Percentiles rank a stretch among this genome's conserved stretches.
Conservation (phyloP, 2,329 filamentous ascomycete species). For the Aotearoamyces nothofagi region DNA sequence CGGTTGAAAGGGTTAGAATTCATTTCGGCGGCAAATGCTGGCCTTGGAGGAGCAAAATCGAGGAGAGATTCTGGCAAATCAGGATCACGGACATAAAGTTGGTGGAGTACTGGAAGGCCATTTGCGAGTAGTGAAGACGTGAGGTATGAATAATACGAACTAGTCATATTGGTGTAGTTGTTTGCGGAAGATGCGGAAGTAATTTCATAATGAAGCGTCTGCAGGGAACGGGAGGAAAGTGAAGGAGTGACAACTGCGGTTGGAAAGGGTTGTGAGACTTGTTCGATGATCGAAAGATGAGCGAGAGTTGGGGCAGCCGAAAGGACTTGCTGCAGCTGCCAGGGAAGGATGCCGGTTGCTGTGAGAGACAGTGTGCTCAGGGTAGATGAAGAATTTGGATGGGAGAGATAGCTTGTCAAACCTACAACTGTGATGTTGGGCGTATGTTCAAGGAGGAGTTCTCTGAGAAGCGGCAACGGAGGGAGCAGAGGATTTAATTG, state of each 20-base stretch:
- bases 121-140: constrained; percentile 67
- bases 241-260: constrained; percentile 38
- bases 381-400: constrained; percentile 36
- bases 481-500: constrained; percentile 46
- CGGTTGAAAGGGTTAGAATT: constrained; percentile 7
- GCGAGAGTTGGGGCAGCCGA: constrained; percentile 24
- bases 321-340: constrained; percentile 26
- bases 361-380: constrained; percentile 57
- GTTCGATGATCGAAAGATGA: constrained; percentile 36
- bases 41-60: constrained; percentile 45
- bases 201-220: constrained; percentile 72
- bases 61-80: constrained; percentile 70
- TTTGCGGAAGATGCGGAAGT: constrained; percentile 40
- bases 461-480: constrained; percentile 58
- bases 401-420: constrained; percentile 50
- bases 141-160: constrained; percentile 72
- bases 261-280: constrained; percentile 40
- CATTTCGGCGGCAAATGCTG: constrained; percentile 28
- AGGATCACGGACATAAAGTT: constrained; percentile 76
- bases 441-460: constrained; percentile 56
- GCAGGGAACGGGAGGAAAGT: constrained; percentile 52
- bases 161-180: constrained; percentile 36
- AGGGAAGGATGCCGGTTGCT: constrained; percentile 49
- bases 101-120: constrained; percentile 55
- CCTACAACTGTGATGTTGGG: constrained; percentile 59